Evolutionary conservation across 1,139 yeast species (phyloP), one percentile per base, ranked within the genome.

Genomic region (Scheffersomyces quercinus): DNA sequence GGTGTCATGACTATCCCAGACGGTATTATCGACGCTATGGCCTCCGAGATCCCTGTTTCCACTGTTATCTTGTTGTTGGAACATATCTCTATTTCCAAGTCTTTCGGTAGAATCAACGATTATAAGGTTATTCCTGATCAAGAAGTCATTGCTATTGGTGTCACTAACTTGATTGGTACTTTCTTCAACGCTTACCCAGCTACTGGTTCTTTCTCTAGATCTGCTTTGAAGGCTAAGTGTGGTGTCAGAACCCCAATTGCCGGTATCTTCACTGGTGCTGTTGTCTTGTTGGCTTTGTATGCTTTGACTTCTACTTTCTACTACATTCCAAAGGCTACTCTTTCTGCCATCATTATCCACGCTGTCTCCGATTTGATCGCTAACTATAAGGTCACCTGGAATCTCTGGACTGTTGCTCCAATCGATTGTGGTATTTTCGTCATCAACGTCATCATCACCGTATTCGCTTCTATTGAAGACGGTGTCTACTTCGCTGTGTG

Each of bases 231-330:
- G 68, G 87, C 96, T 44, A 91, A 90, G 68, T 90, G 97, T 77
- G 96, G 96, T 60, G 98, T 91, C 37, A 81, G 91, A 60, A 91
- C 98, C 33, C 98, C 98, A 29, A 73, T 90, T 49, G 96, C 97
- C 41, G 97, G 97, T 68, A 77, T 89, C 43, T 87, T 83, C 68
- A 89, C 97, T 26, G 98, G 97, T 60, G 81, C 79, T 32, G 91
- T 91, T 63, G 97, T 91, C 24, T 69, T 91, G 51, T 72, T 91
- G 50, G 96, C 97, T 2, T 74, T 91, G 49, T 91, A 90, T 64
- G 85, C 86, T 45, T 78, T 91, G 54, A 89, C 97, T 9, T 75
- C 75, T 42, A 85, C 95, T 4, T 91, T 91, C 71, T 88, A 76
- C 73, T 91, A 81, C 70, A 91, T 91, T 64, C 96, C 97, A 44